These are phyloP conservation scores for Hevea brasiliensis DNA, from an alignment of 345 rosid genomes.

Conservation along the genomic window DNA sequence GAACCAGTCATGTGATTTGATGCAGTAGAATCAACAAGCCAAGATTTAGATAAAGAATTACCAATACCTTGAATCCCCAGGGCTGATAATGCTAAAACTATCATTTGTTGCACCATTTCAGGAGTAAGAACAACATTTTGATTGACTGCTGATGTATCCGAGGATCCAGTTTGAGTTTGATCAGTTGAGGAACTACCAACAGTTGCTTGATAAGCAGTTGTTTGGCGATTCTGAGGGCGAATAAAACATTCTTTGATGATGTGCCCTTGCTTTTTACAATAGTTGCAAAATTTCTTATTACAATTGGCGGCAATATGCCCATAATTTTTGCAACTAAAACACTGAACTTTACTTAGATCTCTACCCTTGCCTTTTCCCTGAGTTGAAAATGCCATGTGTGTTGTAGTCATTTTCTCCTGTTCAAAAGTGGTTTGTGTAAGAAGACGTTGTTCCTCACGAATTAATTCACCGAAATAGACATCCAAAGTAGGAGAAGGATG, in stretches of 20 bases:
- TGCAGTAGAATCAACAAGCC: neutral
- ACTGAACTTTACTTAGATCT: too few species aligned
- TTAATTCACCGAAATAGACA: too few species aligned
- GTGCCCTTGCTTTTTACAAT: too few species aligned
- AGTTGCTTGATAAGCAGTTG: neutral
- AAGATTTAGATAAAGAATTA: neutral
- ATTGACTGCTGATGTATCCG: neutral
- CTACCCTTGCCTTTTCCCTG: too few species aligned
- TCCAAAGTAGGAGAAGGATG: too few species aligned
- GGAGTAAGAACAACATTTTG: neutral
- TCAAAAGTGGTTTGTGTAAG: too few species aligned
- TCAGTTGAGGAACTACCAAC: neutral
- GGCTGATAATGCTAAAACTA: neutral
- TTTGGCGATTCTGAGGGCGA: neutral
- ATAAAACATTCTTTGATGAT: slow-evolving; percentile 10
- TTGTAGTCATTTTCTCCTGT: too few species aligned
- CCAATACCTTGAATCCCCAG: slow-evolving; percentile 10
- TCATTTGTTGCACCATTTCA: slow-evolving; percentile 15
- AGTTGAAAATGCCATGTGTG: too few species aligned
- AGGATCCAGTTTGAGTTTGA: neutral
- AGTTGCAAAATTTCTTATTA: too few species aligned
- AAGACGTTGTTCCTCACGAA: too few species aligned
- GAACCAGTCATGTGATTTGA: slow-evolving; percentile 5
- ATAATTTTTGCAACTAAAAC: too few species aligned
- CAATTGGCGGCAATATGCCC: too few species aligned